Percentiles rank a stretch among this genome's conserved stretches.
Conservation (phyloP, 768 basidiomycete genomes). For the Chlorophyllum brunneum region DNA sequence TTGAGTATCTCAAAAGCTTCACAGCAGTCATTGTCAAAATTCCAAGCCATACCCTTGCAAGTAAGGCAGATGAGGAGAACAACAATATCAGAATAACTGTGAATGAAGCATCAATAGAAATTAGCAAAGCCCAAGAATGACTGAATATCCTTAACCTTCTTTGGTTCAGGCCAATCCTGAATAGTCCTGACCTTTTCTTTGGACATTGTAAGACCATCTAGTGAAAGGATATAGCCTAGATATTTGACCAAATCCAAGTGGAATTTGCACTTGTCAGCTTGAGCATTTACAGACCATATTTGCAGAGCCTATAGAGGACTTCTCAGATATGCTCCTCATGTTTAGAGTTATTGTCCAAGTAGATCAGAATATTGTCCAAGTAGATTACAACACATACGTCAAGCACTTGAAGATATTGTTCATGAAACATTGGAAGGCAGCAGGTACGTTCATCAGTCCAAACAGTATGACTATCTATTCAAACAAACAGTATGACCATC, state of each 20-base stretch:
- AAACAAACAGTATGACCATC: too few species aligned
- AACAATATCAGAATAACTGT: not conserved
- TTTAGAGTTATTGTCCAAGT: conserved; percentile 21
- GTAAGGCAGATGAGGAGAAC: conserved; percentile 1
- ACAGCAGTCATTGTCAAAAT: not conserved
- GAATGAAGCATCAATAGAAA: not conserved
- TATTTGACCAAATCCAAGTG: conserved; percentile 27
- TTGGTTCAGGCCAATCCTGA: conserved; percentile 31
- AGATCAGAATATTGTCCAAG: conserved; percentile 36
- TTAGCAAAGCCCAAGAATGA: not conserved
- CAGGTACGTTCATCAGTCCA: conserved; percentile 28
- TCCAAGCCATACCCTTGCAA: not conserved
- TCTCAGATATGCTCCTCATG: conserved; percentile 25
- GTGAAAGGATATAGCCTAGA: conserved; percentile 32
- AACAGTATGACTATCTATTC: conserved; percentile 36
- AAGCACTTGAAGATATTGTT: conserved; percentile 28
- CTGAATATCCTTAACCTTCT: conserved; percentile 25
- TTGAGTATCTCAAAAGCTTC: conserved; percentile 1
- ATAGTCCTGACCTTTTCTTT: conserved; percentile 34
- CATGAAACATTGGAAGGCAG: conserved; percentile 34
- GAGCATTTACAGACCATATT: conserved; percentile 23
- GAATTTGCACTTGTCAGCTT: conserved; percentile 33
- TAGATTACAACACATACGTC: conserved; percentile 29
- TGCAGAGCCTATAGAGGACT: conserved; percentile 27
- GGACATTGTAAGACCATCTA: conserved; percentile 24